Conservation (phyloP, 2,329 filamentous ascomycete genomes). For the Fusarium cyanostomum region DNA sequence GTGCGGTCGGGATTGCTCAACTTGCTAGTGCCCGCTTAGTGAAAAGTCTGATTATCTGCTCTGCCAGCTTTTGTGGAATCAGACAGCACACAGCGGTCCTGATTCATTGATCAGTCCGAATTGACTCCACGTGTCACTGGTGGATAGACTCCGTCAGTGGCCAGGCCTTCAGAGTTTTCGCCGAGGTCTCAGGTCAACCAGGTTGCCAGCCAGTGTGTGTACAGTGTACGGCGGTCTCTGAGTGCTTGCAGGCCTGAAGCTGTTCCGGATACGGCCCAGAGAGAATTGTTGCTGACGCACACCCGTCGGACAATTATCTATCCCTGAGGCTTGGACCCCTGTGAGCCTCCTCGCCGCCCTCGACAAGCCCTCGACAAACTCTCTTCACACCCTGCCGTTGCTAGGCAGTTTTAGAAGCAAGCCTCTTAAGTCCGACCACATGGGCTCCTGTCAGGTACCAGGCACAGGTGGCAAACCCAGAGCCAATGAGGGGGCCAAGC, state of each 20-base stretch:
- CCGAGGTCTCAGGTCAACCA: conserved; percentile 15
- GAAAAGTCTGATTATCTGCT: conserved; percentile 29
- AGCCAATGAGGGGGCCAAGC: conserved; percentile 45
- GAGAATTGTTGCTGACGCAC: conserved; percentile 19
- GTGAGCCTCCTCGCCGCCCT: conserved; percentile 5
- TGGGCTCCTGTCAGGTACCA: conserved; percentile 55
- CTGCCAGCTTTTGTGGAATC: conserved; percentile 3
- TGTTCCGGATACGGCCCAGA: conserved; percentile 11
- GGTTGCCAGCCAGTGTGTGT: conserved; percentile 15
- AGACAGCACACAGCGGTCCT: conserved; percentile 17
- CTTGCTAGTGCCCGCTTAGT: conserved; percentile 19
- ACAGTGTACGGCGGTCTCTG: conserved; percentile 12
- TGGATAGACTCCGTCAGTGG: conserved; percentile 21
- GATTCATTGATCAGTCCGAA: conserved; percentile 22
- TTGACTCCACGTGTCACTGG: conserved; percentile 27
- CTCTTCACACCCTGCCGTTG: conserved; percentile 19
- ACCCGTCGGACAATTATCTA: conserved; percentile 11
- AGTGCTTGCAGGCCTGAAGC: conserved; percentile 35
- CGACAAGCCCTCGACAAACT: background rate
- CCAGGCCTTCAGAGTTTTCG: conserved; percentile 31
- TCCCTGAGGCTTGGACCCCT: conserved; percentile 6
- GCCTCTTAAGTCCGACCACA: conserved; percentile 53
- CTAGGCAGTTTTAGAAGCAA: conserved; percentile 36
- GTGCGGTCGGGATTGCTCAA: conserved; percentile 15
- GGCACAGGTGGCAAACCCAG: conserved; percentile 43